phyloP scores from a whole-genome alignment of 257 asterid species.

The Parsonsia alboflavescens region DNA sequence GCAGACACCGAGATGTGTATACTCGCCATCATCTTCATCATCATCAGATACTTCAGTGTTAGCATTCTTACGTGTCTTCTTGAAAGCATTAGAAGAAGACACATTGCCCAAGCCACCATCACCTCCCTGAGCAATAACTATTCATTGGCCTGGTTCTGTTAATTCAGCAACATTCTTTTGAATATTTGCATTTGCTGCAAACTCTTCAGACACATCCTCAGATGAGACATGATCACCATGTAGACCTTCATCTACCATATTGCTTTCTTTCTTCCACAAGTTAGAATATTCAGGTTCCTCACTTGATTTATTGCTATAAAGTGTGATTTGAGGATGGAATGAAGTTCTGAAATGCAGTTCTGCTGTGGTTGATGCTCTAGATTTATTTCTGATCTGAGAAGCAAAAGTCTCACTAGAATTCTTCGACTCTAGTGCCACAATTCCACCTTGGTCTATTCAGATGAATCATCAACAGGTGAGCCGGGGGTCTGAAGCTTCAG shows the following conservation, averaged over 20 bases:
- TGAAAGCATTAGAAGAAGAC: conserved; percentile 26
- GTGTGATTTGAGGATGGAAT: conserved; percentile 20
- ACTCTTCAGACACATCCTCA: conserved; percentile 38
- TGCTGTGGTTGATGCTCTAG: neutral
- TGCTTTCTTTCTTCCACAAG: conserved; percentile 29
- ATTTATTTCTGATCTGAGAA: neutral
- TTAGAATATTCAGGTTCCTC: conserved; percentile 20
- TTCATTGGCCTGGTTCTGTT: conserved; percentile 69
- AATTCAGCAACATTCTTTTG: conserved; percentile 74
- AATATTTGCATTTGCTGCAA: conserved; percentile 31
- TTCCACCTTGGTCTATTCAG: conserved; percentile 26
- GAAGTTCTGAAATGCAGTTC: conserved; percentile 4
- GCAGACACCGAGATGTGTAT: conserved; percentile 34
- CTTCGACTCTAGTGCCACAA: conserved; percentile 17
- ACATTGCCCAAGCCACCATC: conserved; percentile 83
- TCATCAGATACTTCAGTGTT: conserved; percentile 32
- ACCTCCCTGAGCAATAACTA: conserved; percentile 78
- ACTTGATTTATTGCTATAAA: conserved; percentile 24
- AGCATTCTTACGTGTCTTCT: conserved; percentile 20
- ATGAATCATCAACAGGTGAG: conserved; percentile 34
- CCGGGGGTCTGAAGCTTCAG: conserved; percentile 77
- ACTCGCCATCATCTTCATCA: conserved; percentile 28
- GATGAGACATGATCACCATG: conserved; percentile 29
- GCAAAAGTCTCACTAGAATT: neutral
- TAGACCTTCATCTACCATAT: conserved; percentile 30